Base-by-base conservation (phyloP, 1,284 basidiomycete species). In the Trichosporon sp. region DNA sequence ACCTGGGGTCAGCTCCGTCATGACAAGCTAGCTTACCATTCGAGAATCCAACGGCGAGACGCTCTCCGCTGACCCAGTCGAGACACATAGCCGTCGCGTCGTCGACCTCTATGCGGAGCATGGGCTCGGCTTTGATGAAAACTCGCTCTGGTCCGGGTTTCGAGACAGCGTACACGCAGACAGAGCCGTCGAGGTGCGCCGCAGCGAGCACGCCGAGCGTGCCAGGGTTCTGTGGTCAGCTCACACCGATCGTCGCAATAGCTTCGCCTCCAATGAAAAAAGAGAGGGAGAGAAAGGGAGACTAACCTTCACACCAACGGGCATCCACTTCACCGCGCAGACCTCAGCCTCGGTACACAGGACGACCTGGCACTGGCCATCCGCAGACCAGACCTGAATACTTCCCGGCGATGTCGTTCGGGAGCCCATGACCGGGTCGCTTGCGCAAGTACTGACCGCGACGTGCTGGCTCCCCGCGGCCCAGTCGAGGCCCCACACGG, bases 401-500 rank as follows among this genome's bases (percentile, higher is more conserved):
- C 71, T 21, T 10, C 75, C 80, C 21, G 68, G 72, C 0, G 71
- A 70, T 0, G 11, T 35, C 75, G 71, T 37, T 69, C 35, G 38
- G 72, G 68, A 67, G 54, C 77, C 77, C 54, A 78, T 75, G 4
- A 74, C 35, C 38, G 80, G 71, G 46, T 80, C 75, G 68, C 78
- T 64, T 19, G 76, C 89, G 65, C 92, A 88, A 0, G 92, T 91
- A 0, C 89, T 89, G n/a, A 94, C 88, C 0, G 93, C 94, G 10
- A 97, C 85, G 78, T 93, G 94, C 77, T 95, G 91, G 63, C 14
- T n/a, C 11, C 59, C 59, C 0, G 94, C 94, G 80, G 93, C 94
- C 94, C 94, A 97, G 77, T 95, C 93, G 19, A 96, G 79, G 0
- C 89, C 92, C 90, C 91, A 94, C 14, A 93, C 91, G 0, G 92